Evolutionary conservation across 2,329 filamentous ascomycete species (phyloP).

Genomic region (Pseudogymnoascus sp.): DNA sequence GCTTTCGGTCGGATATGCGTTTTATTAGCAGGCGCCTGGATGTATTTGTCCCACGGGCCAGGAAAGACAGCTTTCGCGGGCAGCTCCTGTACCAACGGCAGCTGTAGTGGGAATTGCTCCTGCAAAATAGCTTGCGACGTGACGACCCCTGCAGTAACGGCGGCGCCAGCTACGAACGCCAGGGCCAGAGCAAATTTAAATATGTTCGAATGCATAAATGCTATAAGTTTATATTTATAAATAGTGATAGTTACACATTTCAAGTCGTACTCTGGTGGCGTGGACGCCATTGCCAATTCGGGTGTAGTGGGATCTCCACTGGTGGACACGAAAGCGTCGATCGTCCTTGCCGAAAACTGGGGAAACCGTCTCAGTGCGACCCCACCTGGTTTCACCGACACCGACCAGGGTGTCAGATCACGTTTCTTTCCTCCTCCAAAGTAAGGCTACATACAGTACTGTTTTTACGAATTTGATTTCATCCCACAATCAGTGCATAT

Average conservation of each 20-base stretch:
- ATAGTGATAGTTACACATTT: background rate
- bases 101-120: background rate
- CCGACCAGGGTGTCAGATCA: background rate
- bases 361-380: background rate
- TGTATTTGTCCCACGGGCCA: conserved; percentile 34
- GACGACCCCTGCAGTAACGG: background rate
- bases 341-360: background rate
- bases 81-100: conserved; percentile 16
- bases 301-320: background rate
- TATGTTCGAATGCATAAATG: background rate
- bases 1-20: conserved; percentile 29
- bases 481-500: background rate
- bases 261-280: background rate
- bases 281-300: background rate
- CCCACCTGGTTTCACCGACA: background rate
- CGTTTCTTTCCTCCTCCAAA: background rate
- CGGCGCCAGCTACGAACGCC: background rate
- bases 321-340: background rate
- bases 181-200: background rate
- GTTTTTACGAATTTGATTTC: background rate
- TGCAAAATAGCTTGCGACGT: background rate
- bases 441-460: background rate
- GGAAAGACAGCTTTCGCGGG: conserved; percentile 31
- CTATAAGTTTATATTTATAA: background rate
- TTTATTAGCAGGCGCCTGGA: conserved; percentile 32